A percentile compares a stretch with the other conserved stretches of the same genome.
These are phyloP conservation scores for Penicillium diatomitis DNA, from an alignment of 495 filamentous ascomycete species.

Conservation along the genomic window DNA sequence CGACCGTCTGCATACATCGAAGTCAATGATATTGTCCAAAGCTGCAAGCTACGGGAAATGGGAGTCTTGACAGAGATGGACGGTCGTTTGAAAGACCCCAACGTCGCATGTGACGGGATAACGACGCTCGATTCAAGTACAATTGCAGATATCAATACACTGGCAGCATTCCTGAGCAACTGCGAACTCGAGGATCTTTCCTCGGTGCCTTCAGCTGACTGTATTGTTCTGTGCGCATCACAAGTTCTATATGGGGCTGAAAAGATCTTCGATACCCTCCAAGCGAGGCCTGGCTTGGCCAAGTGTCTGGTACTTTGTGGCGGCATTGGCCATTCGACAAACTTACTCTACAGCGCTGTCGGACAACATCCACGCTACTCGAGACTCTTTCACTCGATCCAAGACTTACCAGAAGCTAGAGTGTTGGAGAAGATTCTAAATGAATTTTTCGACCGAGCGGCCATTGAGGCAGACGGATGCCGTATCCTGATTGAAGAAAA, in stretches of 20 bases:
- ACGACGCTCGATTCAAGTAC: neutral
- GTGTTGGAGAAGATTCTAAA: slow-evolving; percentile 23
- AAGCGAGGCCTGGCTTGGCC: slow-evolving; percentile 12
- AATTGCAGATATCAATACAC: neutral
- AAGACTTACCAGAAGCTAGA: slow-evolving; percentile 20
- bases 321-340: slow-evolving; percentile 30
- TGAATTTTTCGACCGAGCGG: slow-evolving; percentile 12
- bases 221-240: slow-evolving; percentile 25
- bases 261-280: slow-evolving; percentile 10
- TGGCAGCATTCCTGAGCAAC: neutral
- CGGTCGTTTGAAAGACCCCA: too few relatives aligned
- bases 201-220: slow-evolving; percentile 1
- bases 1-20: too few relatives aligned
- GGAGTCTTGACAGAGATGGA: neutral
- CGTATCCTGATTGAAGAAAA: slow-evolving; percentile 24
- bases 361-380: slow-evolving; percentile 15
- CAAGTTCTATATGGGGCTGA: slow-evolving; percentile 11
- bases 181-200: neutral
- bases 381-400: slow-evolving; percentile 8
- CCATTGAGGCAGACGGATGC: slow-evolving; percentile 10
- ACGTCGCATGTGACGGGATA: too few relatives aligned
- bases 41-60: slow-evolving; percentile 2
- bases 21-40: neutral
- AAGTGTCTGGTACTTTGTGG: slow-evolving; percentile 28
- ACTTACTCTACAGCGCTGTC: slow-evolving; percentile 24